Conservation (phyloP, 768 basidiomycete genomes). For the Suillus discolor region DNA sequence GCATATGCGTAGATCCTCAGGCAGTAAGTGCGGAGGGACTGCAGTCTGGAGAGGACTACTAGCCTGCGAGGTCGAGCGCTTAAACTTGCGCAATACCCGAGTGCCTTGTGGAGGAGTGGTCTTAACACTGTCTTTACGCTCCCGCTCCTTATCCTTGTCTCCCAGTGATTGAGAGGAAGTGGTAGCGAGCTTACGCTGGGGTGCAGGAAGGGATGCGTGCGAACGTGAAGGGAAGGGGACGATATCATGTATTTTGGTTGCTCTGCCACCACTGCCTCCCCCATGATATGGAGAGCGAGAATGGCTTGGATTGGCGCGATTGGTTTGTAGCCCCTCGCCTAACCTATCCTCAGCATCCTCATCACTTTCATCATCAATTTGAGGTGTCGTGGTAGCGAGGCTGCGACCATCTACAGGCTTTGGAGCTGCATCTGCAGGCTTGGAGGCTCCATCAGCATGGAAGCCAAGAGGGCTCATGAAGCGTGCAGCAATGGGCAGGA, state of each 20-base stretch:
- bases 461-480: constrained; percentile 75
- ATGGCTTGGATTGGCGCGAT: constrained; percentile 48
- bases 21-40: constrained; percentile 77
- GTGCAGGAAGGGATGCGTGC: constrained; percentile 75
- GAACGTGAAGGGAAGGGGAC: constrained; percentile 82
- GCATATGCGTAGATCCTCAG: constrained; percentile 84
- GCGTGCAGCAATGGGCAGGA: constrained; percentile 88
- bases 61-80: constrained; percentile 60
- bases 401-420: constrained; percentile 51
- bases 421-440: constrained; percentile 26
- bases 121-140: constrained; percentile 48
- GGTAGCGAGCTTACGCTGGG: constrained; percentile 55
- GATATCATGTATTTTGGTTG: constrained; percentile 43
- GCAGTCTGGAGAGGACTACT: constrained; percentile 49
- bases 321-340: constrained; percentile 32
- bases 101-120: constrained; percentile 35
- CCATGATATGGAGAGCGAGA: constrained; percentile 78
- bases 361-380: constrained; percentile 74
- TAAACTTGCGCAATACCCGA: constrained; percentile 70
- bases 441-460: constrained; percentile 48
- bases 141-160: constrained; percentile 44
- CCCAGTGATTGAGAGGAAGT: constrained; percentile 78
- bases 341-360: constrained; percentile 59
- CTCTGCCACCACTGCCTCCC: constrained; percentile 42
- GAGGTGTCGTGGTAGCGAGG: constrained; percentile 47